Percentiles rank a stretch among this genome's conserved stretches.
phyloP scores from a whole-genome alignment of 176 grass and related monocot species.

The Zoysia japonica region DNA sequence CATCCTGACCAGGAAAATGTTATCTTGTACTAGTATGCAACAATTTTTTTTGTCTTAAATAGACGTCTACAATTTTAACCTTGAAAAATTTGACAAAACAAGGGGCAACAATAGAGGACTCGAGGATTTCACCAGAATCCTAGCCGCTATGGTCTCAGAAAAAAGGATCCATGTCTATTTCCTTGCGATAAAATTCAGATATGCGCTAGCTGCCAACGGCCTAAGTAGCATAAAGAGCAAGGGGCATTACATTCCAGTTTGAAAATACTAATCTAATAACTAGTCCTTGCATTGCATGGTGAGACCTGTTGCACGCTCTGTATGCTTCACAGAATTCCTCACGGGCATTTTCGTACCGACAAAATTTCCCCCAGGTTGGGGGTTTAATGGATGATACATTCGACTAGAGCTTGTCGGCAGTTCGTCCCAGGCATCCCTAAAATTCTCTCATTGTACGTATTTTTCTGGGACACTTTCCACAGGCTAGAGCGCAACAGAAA shows the following conservation, averaged over 20 bases:
- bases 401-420: constrained; percentile 22
- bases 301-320: no score
- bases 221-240: not conserved
- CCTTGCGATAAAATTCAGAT: not conserved
- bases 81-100: not conserved
- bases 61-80: not conserved
- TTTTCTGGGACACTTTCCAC: constrained; percentile 22
- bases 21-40: not conserved
- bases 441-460: not conserved
- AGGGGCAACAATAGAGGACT: not conserved
- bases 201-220: not conserved
- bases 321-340: not conserved
- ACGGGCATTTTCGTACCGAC: constrained; percentile 19
- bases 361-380: not conserved
- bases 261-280: not conserved
- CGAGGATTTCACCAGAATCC: no score
- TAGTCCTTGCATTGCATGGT: not conserved
- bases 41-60: not conserved
- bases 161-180: not conserved
- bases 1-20: not conserved
- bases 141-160: no score
- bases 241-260: not conserved
- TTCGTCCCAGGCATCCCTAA: constrained; percentile 16
- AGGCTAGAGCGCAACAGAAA: constrained; percentile 22
- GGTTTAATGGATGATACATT: not conserved